Evolutionary conservation across 352 stramenopile genomes (phyloP).

Genomic region (Phytopythium delawarense): DNA sequence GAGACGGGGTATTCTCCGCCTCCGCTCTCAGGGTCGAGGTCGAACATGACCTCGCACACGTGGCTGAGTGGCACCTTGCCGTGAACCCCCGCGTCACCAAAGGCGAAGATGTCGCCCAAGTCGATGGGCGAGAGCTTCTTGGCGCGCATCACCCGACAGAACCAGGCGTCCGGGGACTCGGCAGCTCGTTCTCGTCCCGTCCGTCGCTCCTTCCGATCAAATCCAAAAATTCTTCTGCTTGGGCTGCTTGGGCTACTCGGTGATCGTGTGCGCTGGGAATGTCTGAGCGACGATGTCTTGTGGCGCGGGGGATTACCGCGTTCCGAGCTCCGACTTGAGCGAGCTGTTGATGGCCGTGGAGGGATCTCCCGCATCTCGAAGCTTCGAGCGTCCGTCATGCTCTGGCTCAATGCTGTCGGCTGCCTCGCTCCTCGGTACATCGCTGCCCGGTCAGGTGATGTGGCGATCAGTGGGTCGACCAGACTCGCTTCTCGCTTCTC

Average conservation of each 20-base stretch:
- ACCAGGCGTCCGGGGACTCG: constrained; percentile 44
- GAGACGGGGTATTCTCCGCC: constrained; percentile 38
- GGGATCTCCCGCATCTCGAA: neutral
- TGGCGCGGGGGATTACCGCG: neutral
- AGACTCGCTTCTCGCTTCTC: neutral
- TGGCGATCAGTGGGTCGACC: neutral
- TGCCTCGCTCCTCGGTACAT: neutral
- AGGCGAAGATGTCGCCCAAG: constrained; percentile 52
- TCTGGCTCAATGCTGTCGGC: constrained; percentile 7
- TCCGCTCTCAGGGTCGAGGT: constrained; percentile 27
- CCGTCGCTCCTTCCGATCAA: neutral
- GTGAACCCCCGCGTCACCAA: constrained; percentile 33
- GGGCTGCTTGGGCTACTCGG: neutral
- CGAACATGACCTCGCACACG: constrained; percentile 53
- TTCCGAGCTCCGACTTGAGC: constrained; percentile 7
- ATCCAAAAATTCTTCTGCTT: neutral
- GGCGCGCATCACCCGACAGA: constrained; percentile 39
- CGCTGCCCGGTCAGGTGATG: neutral
- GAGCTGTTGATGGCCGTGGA: constrained; percentile 15
- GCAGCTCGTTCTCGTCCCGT: neutral
- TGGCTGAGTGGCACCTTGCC: constrained; percentile 35
- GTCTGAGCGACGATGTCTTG: neutral
- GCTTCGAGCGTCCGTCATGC: constrained; percentile 4
- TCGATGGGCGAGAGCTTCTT: constrained; percentile 50
- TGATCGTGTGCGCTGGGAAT: neutral